These are phyloP conservation scores for Termitomyces titanicus DNA, from an alignment of 768 basidiomycete genomes.

Conservation along the genomic window DNA sequence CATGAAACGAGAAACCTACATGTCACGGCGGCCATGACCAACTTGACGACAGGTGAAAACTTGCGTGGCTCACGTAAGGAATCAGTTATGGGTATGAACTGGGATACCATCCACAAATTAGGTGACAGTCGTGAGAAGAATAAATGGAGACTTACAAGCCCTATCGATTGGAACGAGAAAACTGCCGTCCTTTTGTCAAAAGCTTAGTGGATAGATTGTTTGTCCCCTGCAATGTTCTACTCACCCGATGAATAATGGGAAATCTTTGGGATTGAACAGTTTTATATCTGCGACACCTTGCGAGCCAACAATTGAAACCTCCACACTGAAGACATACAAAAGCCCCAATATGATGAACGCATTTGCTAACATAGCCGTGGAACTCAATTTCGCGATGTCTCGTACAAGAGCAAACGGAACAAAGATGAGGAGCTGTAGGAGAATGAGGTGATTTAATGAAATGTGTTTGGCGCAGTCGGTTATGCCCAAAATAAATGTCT, in stretches of 20 bases:
- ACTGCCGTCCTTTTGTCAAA: conserved; percentile 73
- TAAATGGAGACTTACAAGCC: conserved; percentile 53
- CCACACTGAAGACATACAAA: conserved; percentile 82
- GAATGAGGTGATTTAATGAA: conserved; percentile 75
- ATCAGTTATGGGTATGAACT: conserved; percentile 95
- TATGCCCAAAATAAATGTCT: conserved; percentile 82
- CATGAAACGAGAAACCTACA: conserved; percentile 35
- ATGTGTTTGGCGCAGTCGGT: conserved; percentile 68
- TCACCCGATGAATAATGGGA: conserved; percentile 88
- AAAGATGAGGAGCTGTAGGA: conserved; percentile 81
- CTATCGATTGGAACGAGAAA: conserved; percentile 97
- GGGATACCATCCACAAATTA: neutral
- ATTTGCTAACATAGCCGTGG: conserved; percentile 90
- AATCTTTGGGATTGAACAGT: conserved; percentile 87
- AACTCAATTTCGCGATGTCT: conserved; percentile 91
- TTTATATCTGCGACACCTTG: conserved; percentile 76
- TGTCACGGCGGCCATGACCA: conserved; percentile 83
- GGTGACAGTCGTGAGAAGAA: neutral
- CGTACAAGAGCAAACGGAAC: conserved; percentile 86
- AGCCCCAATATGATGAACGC: conserved; percentile 89
- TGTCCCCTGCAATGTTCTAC: neutral
- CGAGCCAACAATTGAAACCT: conserved; percentile 62
- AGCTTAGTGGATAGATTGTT: conserved; percentile 3
- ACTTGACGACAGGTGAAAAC: conserved; percentile 83
- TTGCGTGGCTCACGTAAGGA: conserved; percentile 93